Base-by-base conservation (phyloP, 2,329 filamentous ascomycete species). In the Triangularia verruculosa region DNA sequence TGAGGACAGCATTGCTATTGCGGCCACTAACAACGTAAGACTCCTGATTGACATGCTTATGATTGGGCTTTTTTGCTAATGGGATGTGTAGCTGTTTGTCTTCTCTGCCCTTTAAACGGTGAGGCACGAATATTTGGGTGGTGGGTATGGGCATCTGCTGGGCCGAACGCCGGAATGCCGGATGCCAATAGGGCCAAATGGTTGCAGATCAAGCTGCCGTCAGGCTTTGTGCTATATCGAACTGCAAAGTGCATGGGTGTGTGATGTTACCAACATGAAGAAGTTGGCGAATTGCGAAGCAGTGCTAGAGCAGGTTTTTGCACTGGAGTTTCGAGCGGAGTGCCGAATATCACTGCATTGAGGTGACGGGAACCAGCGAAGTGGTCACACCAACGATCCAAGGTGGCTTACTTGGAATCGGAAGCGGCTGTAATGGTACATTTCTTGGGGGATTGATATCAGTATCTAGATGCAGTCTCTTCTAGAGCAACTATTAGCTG, bases 1-100 rank as follows among this genome's bases (percentile, higher is more conserved):
- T 73, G 95, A 99, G 80, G 94, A 99, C 80, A 98, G 94, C 81
- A 99, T 99, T 80, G 95, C 95, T 63, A 99, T 99, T 82, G 95
- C 95, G 71, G 95, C 95, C 66, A 99, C 95, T 69, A 99, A 99
- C 84, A 99, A 99, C 80, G 95, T 98, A 81, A 90, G 94, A 83
- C 6, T 12, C 15, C 11, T 15, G 34, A 20, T n/a, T 12, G 22
- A n/a, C 20, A 9, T 39, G 54, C 1, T 32, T 30, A 47, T 7
- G 20, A 25, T 24, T 20, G 27, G 2, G 39, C n/a, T 32, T 8
- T n/a, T n/a, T 32, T 59, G 51, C 72, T 75, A 64, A 75, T 69
- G 4, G 15, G 3, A 11, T 39, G 4, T 1, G 13, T 24, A 76
- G 74, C 71, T 76, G 55, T 76, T 76, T 58, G 74, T 76, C 59